Conservation (phyloP, 148 eudicot species). For the Chenopodium album region DNA sequence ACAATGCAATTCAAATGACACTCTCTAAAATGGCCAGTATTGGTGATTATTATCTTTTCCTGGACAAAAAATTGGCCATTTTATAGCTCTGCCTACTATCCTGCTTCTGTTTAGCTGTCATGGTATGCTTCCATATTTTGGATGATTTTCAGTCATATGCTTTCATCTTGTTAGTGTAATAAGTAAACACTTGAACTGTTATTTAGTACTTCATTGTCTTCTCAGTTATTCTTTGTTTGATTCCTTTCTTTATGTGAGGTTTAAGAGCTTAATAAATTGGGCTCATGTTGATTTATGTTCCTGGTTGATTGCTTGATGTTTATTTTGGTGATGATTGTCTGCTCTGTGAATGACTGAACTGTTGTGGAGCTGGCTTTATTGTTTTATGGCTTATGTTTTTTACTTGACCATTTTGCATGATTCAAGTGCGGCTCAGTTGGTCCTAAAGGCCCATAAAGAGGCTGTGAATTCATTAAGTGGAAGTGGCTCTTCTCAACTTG, state of each 20-base stretch:
- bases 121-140: not conserved
- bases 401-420: constrained; percentile 20
- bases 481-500: constrained; percentile 76
- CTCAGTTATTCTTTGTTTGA: not conserved
- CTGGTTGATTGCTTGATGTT: not conserved
- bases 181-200: not conserved
- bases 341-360: not conserved
- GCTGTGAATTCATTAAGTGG: constrained; percentile 95
- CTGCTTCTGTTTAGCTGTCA: not conserved
- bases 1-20: no score
- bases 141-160: not conserved
- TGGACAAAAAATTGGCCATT: no score
- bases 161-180: not conserved
- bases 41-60: no score
- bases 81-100: not conserved
- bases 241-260: not conserved
- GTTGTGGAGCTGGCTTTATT: not conserved
- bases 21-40: no score
- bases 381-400: not conserved
- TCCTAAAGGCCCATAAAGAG: constrained; percentile 91
- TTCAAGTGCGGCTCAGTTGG: constrained; percentile 88
- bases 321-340: not conserved
- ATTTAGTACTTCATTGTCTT: not conserved
- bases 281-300: not conserved
- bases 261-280: not conserved